Evolutionary conservation across 805 yeast genomes (phyloP), one percentile per base, ranked within the genome.

Genomic region (Wickerhamiella vanderwaltii): DNA sequence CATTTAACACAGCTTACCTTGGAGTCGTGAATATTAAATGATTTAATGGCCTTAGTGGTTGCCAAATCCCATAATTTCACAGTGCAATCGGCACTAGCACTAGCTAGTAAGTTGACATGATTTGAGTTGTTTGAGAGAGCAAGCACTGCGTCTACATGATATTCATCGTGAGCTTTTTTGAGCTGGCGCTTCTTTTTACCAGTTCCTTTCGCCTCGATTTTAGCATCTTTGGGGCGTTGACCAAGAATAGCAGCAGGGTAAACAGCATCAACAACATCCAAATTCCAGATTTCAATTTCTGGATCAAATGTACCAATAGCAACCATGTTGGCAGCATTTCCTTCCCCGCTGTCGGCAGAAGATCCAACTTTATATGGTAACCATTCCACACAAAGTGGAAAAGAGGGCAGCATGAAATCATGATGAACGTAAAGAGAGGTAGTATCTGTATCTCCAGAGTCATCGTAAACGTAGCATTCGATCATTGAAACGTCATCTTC

Each of bases 281-380:
- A 67, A 61, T 91, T 86, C 97, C 97, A 91, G 47, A 91, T 72
- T 64, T 91, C 98, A 61, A 91, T 88, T 57, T 82, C 93, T 30
- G 98, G 98, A 53, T 88, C 97, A 59, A 91, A 88, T 2, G 97
- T 83, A 57, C 97, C 97, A 49, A 91, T 68, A 11, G 98, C 98
- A 2, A 94, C 97, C 62, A 84, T 86, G 62, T 86, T 91, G 9
- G 94, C 95, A 23, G 76, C 63, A 24, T 61, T 61, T 26, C 66
- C 65, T 11, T 61, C 51, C n/a, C n/a, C n/a, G 26, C 11, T 23
- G 12, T 48, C 45, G n/a, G 9, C 16, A 6, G 7, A 6, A 15
- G 39, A 23, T 11, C 64, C 64, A 24, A 93, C 88, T 47, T 67
- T 70, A 59, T 71, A 81, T 60, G 84, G 81, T 48, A 91, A 60